Base-by-base conservation (phyloP, 148 eudicot species). In the Rhododendron williamsianum region DNA sequence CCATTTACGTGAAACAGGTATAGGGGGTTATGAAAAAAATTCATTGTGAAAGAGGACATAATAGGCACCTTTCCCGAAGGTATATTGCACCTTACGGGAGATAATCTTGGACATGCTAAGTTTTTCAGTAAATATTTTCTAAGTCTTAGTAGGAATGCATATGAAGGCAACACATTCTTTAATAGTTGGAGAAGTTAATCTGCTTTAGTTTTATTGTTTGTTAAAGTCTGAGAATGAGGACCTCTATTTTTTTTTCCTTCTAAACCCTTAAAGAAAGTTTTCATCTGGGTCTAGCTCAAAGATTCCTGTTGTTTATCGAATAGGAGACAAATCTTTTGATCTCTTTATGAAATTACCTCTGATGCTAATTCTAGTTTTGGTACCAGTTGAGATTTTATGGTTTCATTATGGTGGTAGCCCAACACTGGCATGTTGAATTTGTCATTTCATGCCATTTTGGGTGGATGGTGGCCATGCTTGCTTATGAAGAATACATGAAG, bases 351-450 rank as follows among this genome's bases (percentile, higher is more conserved):
- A 18, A 35, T 35, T 19, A 27, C 35, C 2, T 6, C 23, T 18
- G 45, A 74, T 74, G 45, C 23, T 74, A 33, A 36, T 36, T 74
- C n/a, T 36, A 33, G 43, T 16, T 74, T 35, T 74, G 45, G 11
- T 74, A 74, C 41, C 19, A 6, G 9, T 33, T 36, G 23, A 36
- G 23, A 74, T 33, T 16, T 36, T 15, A 35, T 8, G 10, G 11
- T 74, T 74, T 74, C 41, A 36, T 74, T 33, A 6, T 74, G 83
- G 83, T 81, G 49, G 73, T 81, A n/a, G 15, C 45, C 78, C 73
- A 9, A 25, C 74, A 41, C 67, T 82, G 23, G 52, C 84, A 19
- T 45, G 51, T 77, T 46, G 18, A 41, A 41, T 63, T 43, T 82
- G 38, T 82, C 35, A 41, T 65, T n/a, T 35, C 25, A 3, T 33